Evolutionary conservation across 2,329 filamentous ascomycete genomes (phyloP).

Genomic region (Diplocarpon mali): DNA sequence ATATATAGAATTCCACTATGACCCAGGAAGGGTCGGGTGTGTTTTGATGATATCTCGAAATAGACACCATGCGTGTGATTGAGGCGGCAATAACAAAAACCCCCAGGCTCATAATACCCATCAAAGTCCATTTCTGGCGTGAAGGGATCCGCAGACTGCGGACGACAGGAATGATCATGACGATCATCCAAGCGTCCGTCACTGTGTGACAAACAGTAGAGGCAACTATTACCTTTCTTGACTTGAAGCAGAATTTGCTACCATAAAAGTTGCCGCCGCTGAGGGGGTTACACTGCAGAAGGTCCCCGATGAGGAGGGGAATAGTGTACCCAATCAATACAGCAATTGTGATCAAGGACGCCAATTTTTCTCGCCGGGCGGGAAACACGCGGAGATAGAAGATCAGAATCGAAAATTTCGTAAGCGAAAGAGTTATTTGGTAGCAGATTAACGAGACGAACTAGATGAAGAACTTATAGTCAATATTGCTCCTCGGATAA

Average conservation of each 20-base stretch:
- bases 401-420: constrained; percentile 2
- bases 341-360: neutral
- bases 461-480: neutral
- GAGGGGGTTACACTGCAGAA: neutral
- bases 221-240: neutral
- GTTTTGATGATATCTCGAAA: neutral
- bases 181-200: constrained; percentile 3
- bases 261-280: neutral
- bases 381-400: constrained; percentile 1
- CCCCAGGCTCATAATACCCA: neutral
- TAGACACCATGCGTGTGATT: neutral
- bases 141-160: neutral
- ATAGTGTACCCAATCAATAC: neutral
- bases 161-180: constrained; percentile 6
- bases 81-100: constrained; percentile 1
- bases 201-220: constrained; percentile 1
- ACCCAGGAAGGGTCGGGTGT: neutral
- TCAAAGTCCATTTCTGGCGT: neutral
- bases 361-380: neutral
- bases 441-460: neutral
- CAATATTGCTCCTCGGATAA: neutral
- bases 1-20: constrained; percentile 3
- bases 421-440: neutral
- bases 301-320: neutral
- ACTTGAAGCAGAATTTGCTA: neutral